Evolutionary conservation across 345 rosid species (phyloP), one percentile per base, ranked within the genome.

Genomic region (Syzygium aqueum): DNA sequence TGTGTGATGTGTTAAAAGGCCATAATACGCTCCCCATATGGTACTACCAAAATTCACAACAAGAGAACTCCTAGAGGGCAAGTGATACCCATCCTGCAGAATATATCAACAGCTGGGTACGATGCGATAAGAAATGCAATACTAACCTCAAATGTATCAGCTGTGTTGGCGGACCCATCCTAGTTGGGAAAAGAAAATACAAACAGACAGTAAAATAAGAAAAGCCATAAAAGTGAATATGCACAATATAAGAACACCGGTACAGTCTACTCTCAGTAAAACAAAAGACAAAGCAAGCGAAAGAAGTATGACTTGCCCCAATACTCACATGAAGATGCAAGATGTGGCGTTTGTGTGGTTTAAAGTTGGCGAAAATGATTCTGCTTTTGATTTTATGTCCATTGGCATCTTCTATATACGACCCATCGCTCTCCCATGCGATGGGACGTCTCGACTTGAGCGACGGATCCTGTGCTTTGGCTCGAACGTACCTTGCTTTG

Each of bases 241-340:
- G 30, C n/a, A 65, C 25, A 10, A 43, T 78, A 30, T 23, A 22
- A 85, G 52, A 28, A 25, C 28, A 54, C 59, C 46, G 46, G 27
- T 23, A 54, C 59, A 54, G 22, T 54, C 59, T 54, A 37, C 82
- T 37, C 49, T 10, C 49, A 19, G 8, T 33, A 73, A 37, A 73
- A 33, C 37, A 73, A 37, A 37, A 73, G 80, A 73, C 49, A 19
- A 5, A 67, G 80, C 2, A 33, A 73, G 49, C 27, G 14, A 73
- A 73, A 40, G 11, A 33, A 22, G 43, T n/a, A n/a, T 54, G 80
- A 52, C 57, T 22, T 3, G 49, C 4, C 82, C 59, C 30, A 19
- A 86, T 37, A 92, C 94, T 91, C 86, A 96, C 96, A 88, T 90
- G 77, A 67, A 96, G 94, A 37, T 86, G 89, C 51, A 96, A 82